Percentiles rank a stretch among this genome's conserved stretches.
These are phyloP conservation scores for Avena insularis DNA, from an alignment of 176 grass and related monocot genomes.

Conservation along the genomic window DNA sequence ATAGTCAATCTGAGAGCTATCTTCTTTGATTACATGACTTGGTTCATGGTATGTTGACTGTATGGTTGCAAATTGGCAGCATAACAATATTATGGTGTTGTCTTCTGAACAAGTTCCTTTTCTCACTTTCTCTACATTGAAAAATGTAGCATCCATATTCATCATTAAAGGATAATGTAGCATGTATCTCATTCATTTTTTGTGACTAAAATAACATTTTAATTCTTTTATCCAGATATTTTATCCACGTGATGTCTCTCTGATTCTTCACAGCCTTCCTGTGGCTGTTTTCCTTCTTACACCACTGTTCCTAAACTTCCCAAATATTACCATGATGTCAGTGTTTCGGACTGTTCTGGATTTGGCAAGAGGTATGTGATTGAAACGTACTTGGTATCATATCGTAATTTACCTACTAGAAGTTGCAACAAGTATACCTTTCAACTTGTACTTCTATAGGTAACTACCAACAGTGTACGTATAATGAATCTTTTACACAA, in stretches of 20 bases:
- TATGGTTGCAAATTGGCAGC: slow-evolving; percentile 35
- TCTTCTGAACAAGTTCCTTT: slow-evolving; percentile 6
- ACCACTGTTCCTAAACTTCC: slow-evolving; percentile 72
- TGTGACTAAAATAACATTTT: slow-evolving; percentile 34
- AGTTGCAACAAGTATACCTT: slow-evolving; percentile 12
- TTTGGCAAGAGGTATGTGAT: slow-evolving; percentile 69
- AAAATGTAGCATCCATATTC: slow-evolving; percentile 31
- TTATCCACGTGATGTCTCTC: slow-evolving; percentile 76
- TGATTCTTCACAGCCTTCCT: slow-evolving; percentile 83
- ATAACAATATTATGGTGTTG: not conserved
- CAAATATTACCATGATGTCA: slow-evolving; percentile 59
- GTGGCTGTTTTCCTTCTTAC: slow-evolving; percentile 67
- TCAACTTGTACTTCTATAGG: not conserved
- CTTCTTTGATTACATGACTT: slow-evolving; percentile 97
- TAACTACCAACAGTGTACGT: not conserved
- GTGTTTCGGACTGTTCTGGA: slow-evolving; percentile 59
- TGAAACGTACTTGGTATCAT: slow-evolving; percentile 25
- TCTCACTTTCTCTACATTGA: slow-evolving; percentile 5
- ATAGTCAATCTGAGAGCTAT: slow-evolving; percentile 59
- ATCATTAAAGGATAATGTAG: slow-evolving; percentile 24
- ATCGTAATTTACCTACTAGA: slow-evolving; percentile 18
- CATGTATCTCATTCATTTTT: slow-evolving; percentile 36
- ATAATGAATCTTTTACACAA: not conserved
- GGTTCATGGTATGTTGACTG: slow-evolving; percentile 86
- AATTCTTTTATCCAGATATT: slow-evolving; percentile 68